phyloP scores from a whole-genome alignment of 495 filamentous ascomycete genomes.

The Pyrenula aspistea region DNA sequence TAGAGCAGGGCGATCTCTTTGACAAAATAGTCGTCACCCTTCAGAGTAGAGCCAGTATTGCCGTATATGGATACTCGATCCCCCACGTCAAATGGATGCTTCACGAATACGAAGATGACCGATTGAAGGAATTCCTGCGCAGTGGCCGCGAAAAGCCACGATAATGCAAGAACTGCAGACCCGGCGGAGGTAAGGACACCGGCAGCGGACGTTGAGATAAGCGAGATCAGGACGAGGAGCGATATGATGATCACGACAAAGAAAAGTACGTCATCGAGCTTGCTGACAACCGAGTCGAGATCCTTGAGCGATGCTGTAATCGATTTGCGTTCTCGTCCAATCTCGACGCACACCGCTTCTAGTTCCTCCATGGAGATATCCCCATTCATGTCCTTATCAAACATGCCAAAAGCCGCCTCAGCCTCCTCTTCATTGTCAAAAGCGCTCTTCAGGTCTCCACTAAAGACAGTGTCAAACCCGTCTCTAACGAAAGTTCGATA shows the following conservation, averaged over 20 bases:
- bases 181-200: constrained; percentile 77
- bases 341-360: constrained; percentile 86
- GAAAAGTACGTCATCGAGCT: constrained; percentile 77
- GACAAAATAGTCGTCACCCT: constrained; percentile 90
- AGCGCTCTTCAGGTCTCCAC: constrained; percentile 65
- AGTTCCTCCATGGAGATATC: constrained; percentile 95
- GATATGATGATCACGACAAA: constrained; percentile 72
- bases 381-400: constrained; percentile 94
- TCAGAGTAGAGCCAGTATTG: constrained; percentile 64
- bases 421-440: constrained; percentile 83
- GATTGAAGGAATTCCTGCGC: constrained; percentile 91
- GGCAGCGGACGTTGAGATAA: constrained; percentile 82
- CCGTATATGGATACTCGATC: constrained; percentile 88
- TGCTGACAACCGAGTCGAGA: constrained; percentile 87
- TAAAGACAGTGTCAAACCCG: constrained; percentile 60
- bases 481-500: constrained; percentile 78
- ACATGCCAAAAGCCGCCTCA: constrained; percentile 83
- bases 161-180: constrained; percentile 73
- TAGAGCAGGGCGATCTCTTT: constrained; percentile 91
- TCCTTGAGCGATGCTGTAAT: constrained; percentile 93
- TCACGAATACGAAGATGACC: constrained; percentile 91
- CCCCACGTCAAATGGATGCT: constrained; percentile 95
- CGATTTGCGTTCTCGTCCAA: constrained; percentile 87
- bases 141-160: constrained; percentile 85
- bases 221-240: constrained; percentile 72